A percentile compares a stretch with the other conserved stretches of the same genome.
Conservation (phyloP, 1,284 basidiomycete species). For the Microbotryum scabiosae region DNA sequence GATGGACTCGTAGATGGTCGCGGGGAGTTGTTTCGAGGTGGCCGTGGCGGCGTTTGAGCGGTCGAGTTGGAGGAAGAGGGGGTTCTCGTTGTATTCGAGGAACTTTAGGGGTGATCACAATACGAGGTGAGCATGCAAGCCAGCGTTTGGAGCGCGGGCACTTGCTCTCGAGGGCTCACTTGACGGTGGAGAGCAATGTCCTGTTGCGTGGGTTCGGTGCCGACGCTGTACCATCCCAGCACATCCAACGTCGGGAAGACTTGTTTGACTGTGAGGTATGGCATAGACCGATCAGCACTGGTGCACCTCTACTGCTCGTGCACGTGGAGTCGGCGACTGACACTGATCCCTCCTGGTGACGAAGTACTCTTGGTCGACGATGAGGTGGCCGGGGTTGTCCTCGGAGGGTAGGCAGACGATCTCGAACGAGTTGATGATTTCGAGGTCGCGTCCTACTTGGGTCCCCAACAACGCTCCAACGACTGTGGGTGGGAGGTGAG, state of each 20-base stretch:
- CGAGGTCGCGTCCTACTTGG: constrained; percentile 83
- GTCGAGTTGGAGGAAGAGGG: constrained; percentile 48
- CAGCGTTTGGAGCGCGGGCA: constrained; percentile 51
- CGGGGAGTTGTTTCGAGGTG: constrained; percentile 56
- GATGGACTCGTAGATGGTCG: constrained; percentile 81
- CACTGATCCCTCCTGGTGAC: constrained; percentile 80
- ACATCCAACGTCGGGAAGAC: constrained; percentile 94
- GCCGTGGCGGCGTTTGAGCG: constrained; percentile 44
- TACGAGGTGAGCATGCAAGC: constrained; percentile 44
- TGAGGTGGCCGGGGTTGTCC: constrained; percentile 41
- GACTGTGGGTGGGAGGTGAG: constrained; percentile 59
- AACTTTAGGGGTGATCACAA: constrained; percentile 44
- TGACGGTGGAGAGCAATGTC: constrained; percentile 81
- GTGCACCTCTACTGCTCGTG: too few relatives aligned
- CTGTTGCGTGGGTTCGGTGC: constrained; percentile 55
- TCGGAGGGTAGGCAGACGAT: constrained; percentile 50
- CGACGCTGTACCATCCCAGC: constrained; percentile 93
- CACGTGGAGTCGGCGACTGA: constrained; percentile 43
- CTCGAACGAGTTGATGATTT: constrained; percentile 95
- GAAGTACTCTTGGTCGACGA: constrained; percentile 72
- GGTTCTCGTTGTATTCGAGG: constrained; percentile 46
- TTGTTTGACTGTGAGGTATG: constrained; percentile 66
- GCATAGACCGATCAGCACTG: neutral
- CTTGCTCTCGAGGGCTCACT: constrained; percentile 44
- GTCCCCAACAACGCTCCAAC: constrained; percentile 90